Conservation (phyloP, 352 stramenopile species). For the Peronosclerospora sorghi region DNA sequence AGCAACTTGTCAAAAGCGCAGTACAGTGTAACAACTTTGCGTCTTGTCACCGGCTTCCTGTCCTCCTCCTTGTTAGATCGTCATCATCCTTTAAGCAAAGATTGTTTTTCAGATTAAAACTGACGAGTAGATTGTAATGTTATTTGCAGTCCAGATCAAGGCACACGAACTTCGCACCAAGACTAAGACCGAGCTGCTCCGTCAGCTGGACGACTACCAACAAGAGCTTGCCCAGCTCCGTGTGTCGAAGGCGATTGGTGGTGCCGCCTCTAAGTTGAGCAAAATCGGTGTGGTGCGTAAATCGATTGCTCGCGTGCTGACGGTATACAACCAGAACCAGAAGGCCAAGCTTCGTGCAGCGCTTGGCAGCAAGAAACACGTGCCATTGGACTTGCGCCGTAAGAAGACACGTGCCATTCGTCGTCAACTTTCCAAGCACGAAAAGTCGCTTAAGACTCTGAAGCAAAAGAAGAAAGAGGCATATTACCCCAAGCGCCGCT, state of each 20-base stretch:
- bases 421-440: constrained; percentile 90
- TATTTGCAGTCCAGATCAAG: constrained; percentile 87
- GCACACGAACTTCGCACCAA: constrained; percentile 96
- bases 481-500: constrained; percentile 95
- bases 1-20: neutral
- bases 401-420: constrained; percentile 99
- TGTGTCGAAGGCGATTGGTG: constrained; percentile 98
- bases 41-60: neutral
- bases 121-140: constrained; percentile 17
- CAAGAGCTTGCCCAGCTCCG: constrained; percentile 96
- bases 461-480: constrained; percentile 93
- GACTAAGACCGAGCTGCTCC: constrained; percentile 97
- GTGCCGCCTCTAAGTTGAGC: constrained; percentile 97
- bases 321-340: constrained; percentile 99
- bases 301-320: constrained; percentile 98
- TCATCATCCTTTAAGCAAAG: neutral
- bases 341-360: constrained; percentile 95
- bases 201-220: constrained; percentile 96
- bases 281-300: constrained; percentile 99
- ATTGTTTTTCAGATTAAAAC: neutral
- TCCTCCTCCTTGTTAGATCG: neutral
- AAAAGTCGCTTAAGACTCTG: constrained; percentile 89
- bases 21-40: too few species aligned
- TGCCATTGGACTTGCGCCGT: constrained; percentile 94
- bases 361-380: constrained; percentile 92